These are phyloP conservation scores for Irpex sp. DNA, from an alignment of 1,284 basidiomycete species.

Conservation along the genomic window DNA sequence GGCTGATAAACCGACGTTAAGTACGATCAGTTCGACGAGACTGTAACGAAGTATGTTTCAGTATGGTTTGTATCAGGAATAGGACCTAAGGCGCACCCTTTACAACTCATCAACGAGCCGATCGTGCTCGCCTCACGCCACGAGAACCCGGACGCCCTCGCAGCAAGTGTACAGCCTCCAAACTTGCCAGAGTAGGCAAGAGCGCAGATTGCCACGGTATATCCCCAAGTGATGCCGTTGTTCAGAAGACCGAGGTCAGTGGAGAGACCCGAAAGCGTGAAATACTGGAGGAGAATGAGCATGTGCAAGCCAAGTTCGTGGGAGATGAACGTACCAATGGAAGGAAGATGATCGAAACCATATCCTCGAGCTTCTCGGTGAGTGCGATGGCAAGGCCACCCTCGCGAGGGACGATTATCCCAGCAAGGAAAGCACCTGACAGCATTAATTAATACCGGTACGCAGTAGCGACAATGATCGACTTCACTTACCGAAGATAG, in stretches of 20 bases:
- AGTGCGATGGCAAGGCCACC: slow-evolving; percentile 56
- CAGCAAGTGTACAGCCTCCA: slow-evolving; percentile 47
- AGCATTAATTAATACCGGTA: background rate
- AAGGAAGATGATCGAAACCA: slow-evolving; percentile 54
- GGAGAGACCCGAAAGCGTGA: slow-evolving; percentile 59
- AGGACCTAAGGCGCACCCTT: slow-evolving; percentile 41
- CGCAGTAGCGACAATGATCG: background rate
- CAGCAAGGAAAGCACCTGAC: slow-evolving; percentile 56
- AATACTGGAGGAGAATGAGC: slow-evolving; percentile 35
- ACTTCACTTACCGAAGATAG: slow-evolving; percentile 63
- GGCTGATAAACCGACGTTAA: slow-evolving; percentile 64
- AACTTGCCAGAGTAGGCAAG: slow-evolving; percentile 61
- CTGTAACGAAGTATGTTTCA: slow-evolving; percentile 16
- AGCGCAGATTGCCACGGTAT: slow-evolving; percentile 43
- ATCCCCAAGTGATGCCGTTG: slow-evolving; percentile 56
- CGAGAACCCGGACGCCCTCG: slow-evolving; percentile 46
- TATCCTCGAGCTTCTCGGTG: slow-evolving; percentile 64
- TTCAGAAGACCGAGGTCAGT: slow-evolving; percentile 63
- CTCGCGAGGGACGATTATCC: slow-evolving; percentile 60
- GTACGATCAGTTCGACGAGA: slow-evolving; percentile 56
- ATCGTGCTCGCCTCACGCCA: slow-evolving; percentile 60
- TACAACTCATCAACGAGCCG: slow-evolving; percentile 71
- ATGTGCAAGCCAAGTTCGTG: no score
- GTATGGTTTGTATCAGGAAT: background rate
- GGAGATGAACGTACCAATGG: slow-evolving; percentile 46